Base-by-base conservation (phyloP, 306 rosid species). In the Urtica urens region DNA sequence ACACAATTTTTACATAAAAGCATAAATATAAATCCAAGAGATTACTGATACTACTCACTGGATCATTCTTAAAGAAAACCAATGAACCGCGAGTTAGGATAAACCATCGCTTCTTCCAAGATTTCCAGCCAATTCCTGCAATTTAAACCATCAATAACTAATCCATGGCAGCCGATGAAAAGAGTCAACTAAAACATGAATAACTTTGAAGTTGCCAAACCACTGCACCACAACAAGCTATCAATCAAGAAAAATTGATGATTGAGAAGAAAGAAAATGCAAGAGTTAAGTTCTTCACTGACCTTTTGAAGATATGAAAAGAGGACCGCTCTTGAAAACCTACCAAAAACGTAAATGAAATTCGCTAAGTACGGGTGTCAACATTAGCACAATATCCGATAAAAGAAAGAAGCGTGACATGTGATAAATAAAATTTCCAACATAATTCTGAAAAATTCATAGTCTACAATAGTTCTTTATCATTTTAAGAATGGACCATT, bases 61-160 rank as follows among this genome's bases (percentile, higher is more conserved):
- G 99, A 49, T 92, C 96, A 19, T 65, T 92, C 70, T 92, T 92
- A 77, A 92, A 92, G 72, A 92, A 92, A 51, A 92, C 96, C 62
- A 92, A 67, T 49, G 99, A 92, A 48, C 87, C 78, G 58, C 99
- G 81, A 0, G 99, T 92, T 31, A 92, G 86, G 50, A 92, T 92
- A 63, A 92, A 92, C 99, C 99, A 92, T 38, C 99, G 80, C 78
- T 86, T 92, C 85, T 92, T 92, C 99, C 99, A 92, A 49, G 94
- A 92, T 64, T 92, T 92, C 99, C 99, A 92, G 52, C 99, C 99
- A 38, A 92, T 78, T 67, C 99, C 99, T 92, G 72, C 73, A 69
- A 66, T 56, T 46, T 46, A 43, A 73, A 64, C 42, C 18, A 14
- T n/a, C n/a, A n/a, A n/a, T n/a, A n/a, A n/a, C n/a, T n/a, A n/a